These are phyloP conservation scores for Hyaloperonospora arabidopsidis DNA, from an alignment of 352 stramenopile genomes.

Conservation along the genomic window DNA sequence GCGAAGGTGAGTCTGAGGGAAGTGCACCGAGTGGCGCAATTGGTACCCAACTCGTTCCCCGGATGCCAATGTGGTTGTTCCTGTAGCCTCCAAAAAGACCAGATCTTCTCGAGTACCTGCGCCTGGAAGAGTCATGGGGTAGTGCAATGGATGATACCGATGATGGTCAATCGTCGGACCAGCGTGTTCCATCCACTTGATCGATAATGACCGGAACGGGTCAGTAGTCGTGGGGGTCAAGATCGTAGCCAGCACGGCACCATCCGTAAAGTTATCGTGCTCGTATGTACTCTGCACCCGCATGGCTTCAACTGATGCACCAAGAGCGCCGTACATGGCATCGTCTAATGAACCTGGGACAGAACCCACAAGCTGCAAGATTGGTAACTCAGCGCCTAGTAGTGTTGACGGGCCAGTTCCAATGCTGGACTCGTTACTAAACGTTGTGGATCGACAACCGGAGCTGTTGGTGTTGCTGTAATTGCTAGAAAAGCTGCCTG, in stretches of 20 bases:
- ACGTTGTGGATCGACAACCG: slow-evolving; percentile 17
- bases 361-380: slow-evolving; percentile 39
- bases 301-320: slow-evolving; percentile 33
- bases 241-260: slow-evolving; percentile 45
- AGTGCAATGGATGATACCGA: slow-evolving; percentile 33
- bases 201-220: slow-evolving; percentile 42
- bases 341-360: slow-evolving; percentile 49
- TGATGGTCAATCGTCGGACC: slow-evolving; percentile 27
- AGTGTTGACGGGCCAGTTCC: slow-evolving; percentile 5
- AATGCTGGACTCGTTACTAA: slow-evolving; percentile 18
- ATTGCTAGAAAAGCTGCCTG: slow-evolving; percentile 25
- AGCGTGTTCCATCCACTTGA: slow-evolving; percentile 56
- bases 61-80: slow-evolving; percentile 32
- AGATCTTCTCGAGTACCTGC: slow-evolving; percentile 45
- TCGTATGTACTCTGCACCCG: slow-evolving; percentile 44
- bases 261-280: slow-evolving; percentile 35
- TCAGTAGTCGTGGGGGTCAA: slow-evolving; percentile 29
- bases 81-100: slow-evolving; percentile 48
- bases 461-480: slow-evolving; percentile 25
- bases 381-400: slow-evolving; percentile 22
- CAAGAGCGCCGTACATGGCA: slow-evolving; percentile 47
- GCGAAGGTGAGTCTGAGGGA: slow-evolving; percentile 35
- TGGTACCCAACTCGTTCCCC: slow-evolving; percentile 56
- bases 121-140: slow-evolving; percentile 26
- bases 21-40: slow-evolving; percentile 56